Percentiles rank a stretch among this genome's conserved stretches.
phyloP scores from a whole-genome alignment of 345 rosid genomes.

The Citrus australasica region DNA sequence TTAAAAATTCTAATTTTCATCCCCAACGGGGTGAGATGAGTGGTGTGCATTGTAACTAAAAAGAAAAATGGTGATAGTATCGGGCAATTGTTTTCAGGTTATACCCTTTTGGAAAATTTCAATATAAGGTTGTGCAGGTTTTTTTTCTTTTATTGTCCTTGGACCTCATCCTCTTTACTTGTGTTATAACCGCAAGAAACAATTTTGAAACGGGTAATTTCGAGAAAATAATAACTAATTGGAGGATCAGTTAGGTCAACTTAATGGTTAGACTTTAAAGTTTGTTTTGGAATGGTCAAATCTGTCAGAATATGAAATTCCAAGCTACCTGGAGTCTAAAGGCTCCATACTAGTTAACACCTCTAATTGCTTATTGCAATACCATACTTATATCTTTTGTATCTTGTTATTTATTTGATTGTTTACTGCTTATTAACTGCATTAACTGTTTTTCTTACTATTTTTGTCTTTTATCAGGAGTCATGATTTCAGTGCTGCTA shows the following conservation, averaged over 20 bases:
- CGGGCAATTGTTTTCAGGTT: not conserved
- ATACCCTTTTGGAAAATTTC: not conserved
- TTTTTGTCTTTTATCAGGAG: constrained; percentile 40
- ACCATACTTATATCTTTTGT: not conserved
- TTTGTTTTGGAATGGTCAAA: not conserved
- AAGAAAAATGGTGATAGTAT: not conserved
- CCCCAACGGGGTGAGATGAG: not conserved
- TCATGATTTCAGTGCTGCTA: constrained; percentile 66
- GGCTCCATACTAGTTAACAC: not conserved
- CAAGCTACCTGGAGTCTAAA: not conserved
- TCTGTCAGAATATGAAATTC: not conserved
- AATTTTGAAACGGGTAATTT: not conserved
- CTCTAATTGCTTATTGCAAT: not conserved
- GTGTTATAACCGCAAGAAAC: not conserved
- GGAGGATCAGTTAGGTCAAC: not conserved
- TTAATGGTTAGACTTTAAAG: not conserved
- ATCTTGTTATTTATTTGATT: constrained; percentile 2
- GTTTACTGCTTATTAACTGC: constrained; percentile 5
- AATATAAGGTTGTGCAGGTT: not conserved
- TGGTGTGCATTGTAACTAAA: not conserved
- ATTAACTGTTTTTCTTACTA: not conserved
- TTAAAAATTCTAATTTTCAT: no score
- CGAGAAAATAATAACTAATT: not conserved
- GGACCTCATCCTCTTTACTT: not conserved
- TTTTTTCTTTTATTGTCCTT: not conserved